A percentile compares a stretch with the other conserved stretches of the same genome.
Evolutionary conservation across 2,329 filamentous ascomycete species (phyloP).

Genomic region (Ceratocystis colombiana): DNA sequence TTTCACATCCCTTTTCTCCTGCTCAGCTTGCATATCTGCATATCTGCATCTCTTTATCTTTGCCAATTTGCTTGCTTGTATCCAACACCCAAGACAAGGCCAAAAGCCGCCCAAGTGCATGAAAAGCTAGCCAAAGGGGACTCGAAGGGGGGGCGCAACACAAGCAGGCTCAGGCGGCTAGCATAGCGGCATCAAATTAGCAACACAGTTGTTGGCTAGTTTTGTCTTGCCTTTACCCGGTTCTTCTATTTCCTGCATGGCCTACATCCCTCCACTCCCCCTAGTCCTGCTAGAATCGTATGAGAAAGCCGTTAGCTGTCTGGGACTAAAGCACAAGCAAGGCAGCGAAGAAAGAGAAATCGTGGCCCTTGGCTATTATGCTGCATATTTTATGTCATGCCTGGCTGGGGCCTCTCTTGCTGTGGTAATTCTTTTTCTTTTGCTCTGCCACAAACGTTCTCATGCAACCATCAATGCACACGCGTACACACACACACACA

Average conservation of each 20-base stretch:
- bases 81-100: too few species aligned
- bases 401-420: background rate
- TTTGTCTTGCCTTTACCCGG: background rate
- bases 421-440: background rate
- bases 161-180: too few species aligned
- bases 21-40: background rate
- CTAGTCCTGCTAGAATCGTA: slow-evolving; percentile 4
- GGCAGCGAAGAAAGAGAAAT: background rate
- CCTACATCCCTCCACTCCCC: background rate
- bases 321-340: slow-evolving; percentile 4
- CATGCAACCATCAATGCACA: background rate
- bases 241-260: background rate
- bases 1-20: background rate
- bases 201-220: too few species aligned
- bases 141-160: too few species aligned
- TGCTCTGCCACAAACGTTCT: background rate
- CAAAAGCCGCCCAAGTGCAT: too few species aligned
- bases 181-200: too few species aligned
- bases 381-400: background rate
- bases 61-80: too few species aligned
- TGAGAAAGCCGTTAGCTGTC: slow-evolving; percentile 5
- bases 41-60: background rate
- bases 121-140: too few species aligned
- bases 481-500: background rate
- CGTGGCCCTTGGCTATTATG: background rate